A percentile compares a stretch with the other conserved stretches of the same genome.
These are phyloP conservation scores for Santalum album DNA, from an alignment of 164 flowering plant species.

Conservation along the genomic window DNA sequence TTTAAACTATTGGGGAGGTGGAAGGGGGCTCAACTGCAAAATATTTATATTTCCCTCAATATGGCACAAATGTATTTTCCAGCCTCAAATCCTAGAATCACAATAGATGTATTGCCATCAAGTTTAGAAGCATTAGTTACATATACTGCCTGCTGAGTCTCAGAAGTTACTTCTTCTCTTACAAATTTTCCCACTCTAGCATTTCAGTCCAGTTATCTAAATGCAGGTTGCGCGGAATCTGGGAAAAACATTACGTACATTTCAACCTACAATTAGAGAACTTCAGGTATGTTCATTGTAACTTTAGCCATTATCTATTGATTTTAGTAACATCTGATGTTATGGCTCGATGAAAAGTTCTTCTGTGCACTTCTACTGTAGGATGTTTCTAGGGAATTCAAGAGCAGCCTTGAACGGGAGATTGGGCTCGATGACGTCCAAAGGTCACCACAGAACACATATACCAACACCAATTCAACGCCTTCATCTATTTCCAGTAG, in stretches of 20 bases:
- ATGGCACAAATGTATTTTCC: too few species aligned
- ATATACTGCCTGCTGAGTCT: too few species aligned
- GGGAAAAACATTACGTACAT: constrained; percentile 86
- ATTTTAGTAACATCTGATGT: constrained; percentile 1
- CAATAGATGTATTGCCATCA: too few species aligned
- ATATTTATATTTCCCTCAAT: too few species aligned
- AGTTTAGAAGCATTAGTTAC: too few species aligned
- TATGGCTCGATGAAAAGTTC: neutral
- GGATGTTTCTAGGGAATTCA: constrained; percentile 98
- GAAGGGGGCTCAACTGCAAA: too few species aligned
- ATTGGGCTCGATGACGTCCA: constrained; percentile 87
- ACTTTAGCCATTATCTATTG: constrained; percentile 2
- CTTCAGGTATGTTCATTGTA: constrained; percentile 58
- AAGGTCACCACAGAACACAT: constrained; percentile 24
- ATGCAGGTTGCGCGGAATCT: constrained; percentile 87
- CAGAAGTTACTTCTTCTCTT: neutral
- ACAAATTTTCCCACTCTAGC: neutral
- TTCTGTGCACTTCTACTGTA: constrained; percentile 12
- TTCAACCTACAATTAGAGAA: constrained; percentile 93
- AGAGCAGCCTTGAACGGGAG: constrained; percentile 84
- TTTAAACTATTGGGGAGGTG: too few species aligned
- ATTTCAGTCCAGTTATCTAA: constrained; percentile 4
- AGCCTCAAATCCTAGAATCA: too few species aligned
- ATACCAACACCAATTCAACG: constrained; percentile 13
- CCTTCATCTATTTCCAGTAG: constrained; percentile 19